Percentiles rank a stretch among this genome's conserved stretches.
These are phyloP conservation scores for Morella rubra DNA, from an alignment of 306 rosid genomes.

Conservation along the genomic window DNA sequence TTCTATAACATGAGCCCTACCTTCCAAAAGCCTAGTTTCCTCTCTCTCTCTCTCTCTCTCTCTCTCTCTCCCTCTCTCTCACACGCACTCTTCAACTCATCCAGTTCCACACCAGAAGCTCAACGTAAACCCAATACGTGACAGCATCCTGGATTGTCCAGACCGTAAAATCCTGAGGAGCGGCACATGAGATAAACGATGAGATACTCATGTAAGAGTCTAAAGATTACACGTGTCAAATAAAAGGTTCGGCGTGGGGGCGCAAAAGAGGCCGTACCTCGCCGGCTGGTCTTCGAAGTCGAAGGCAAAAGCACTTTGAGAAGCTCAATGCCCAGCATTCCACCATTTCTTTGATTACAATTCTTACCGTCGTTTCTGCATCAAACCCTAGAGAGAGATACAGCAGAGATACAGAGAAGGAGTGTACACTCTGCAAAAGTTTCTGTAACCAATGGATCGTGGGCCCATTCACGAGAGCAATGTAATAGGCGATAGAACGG, in stretches of 20 bases:
- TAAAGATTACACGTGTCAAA: background rate
- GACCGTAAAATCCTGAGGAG: background rate
- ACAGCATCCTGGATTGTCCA: no score
- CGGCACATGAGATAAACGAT: background rate
- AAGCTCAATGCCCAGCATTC: background rate
- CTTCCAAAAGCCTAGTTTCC: background rate
- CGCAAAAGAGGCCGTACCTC: background rate
- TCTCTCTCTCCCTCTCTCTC: background rate
- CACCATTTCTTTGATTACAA: background rate
- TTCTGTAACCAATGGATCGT: no score
- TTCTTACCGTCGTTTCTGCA: no score
- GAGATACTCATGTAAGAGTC: background rate
- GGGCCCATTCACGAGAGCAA: no score
- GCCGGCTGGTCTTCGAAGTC: background rate
- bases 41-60: background rate
- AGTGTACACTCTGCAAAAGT: no score
- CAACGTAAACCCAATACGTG: background rate
- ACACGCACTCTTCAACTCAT: background rate
- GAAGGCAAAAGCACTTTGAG: background rate
- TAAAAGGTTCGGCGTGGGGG: background rate
- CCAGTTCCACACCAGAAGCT: background rate
- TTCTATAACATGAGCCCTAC: background rate
- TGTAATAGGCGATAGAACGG: no score
- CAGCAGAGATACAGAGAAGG: no score
- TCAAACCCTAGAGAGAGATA: no score